phyloP scores from a whole-genome alignment of 2,329 filamentous ascomycete genomes.

The Diaporthe ampelina region DNA sequence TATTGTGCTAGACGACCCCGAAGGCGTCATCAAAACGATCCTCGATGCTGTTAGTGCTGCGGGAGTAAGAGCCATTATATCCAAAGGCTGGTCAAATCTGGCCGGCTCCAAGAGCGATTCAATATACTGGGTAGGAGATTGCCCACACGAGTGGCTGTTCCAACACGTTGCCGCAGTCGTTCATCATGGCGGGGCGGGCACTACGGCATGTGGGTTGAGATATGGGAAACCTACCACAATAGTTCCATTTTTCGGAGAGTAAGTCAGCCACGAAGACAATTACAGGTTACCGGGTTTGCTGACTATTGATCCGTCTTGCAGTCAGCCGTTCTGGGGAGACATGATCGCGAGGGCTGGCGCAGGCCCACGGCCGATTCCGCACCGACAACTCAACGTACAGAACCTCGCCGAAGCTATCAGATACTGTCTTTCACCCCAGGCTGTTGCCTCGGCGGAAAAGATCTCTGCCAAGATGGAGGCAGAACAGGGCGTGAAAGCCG shows the following conservation, averaged over 20 bases:
- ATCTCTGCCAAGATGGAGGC: background rate
- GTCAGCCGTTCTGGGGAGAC: constrained; percentile 52
- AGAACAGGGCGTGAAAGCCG: background rate
- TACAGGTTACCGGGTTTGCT: background rate
- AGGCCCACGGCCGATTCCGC: constrained; percentile 46
- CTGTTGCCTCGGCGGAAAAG: background rate
- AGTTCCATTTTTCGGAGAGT: constrained; percentile 61
- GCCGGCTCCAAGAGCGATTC: background rate
- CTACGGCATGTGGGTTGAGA: constrained; percentile 67
- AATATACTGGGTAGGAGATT: constrained; percentile 58
- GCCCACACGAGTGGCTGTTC: constrained; percentile 71
- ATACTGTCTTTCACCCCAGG: background rate
- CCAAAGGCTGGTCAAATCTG: constrained; percentile 46
- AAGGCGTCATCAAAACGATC: constrained; percentile 55
- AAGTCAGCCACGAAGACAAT: background rate
- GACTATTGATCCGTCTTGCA: background rate
- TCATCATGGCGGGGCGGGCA: constrained; percentile 72
- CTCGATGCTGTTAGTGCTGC: constrained; percentile 55
- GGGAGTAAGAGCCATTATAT: constrained; percentile 66
- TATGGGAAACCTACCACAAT: constrained; percentile 66
- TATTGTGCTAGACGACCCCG: constrained; percentile 62
- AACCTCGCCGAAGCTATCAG: background rate
- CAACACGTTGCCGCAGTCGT: constrained; percentile 67
- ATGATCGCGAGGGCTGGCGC: constrained; percentile 57
- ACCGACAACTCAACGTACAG: background rate